Evolutionary conservation across 345 rosid species (phyloP).

Genomic region (Bruguiera parviflora): DNA sequence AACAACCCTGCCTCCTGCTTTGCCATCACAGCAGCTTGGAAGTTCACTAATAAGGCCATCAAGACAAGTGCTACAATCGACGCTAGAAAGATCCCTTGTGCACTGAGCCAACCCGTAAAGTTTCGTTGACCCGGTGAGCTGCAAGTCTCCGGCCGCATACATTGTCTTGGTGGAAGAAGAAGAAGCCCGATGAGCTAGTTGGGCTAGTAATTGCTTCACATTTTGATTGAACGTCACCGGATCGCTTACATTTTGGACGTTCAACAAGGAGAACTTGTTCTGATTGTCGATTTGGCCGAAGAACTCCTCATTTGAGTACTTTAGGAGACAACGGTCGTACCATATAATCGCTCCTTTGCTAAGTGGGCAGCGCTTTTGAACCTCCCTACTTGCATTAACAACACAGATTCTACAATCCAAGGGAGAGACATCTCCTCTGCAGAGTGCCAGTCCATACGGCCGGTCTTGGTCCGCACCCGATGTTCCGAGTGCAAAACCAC

Average conservation of each 20-base stretch:
- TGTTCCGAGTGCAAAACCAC: too few relatives aligned
- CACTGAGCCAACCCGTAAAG: conserved; percentile 21
- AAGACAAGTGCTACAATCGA: conserved; percentile 8
- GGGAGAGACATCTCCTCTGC: background rate
- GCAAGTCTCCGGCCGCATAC: background rate
- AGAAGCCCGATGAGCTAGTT: background rate
- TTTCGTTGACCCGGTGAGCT: background rate
- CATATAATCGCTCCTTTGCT: background rate
- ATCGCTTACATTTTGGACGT: background rate
- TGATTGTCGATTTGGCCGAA: background rate
- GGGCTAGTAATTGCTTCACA: background rate
- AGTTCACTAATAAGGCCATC: background rate
- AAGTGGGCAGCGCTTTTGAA: background rate
- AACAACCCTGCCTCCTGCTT: conserved; percentile 11
- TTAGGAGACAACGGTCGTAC: background rate
- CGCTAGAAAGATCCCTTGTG: conserved; percentile 13
- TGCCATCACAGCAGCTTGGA: background rate
- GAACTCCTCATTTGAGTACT: background rate
- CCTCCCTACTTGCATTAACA: background rate
- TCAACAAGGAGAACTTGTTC: background rate
- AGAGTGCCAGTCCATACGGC: background rate
- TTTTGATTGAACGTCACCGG: background rate
- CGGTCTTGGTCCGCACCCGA: background rate
- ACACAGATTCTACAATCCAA: background rate
- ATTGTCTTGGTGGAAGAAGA: too few relatives aligned